phyloP scores from a whole-genome alignment of 2,329 filamentous ascomycete species.

The Xylariaceae sp. region DNA sequence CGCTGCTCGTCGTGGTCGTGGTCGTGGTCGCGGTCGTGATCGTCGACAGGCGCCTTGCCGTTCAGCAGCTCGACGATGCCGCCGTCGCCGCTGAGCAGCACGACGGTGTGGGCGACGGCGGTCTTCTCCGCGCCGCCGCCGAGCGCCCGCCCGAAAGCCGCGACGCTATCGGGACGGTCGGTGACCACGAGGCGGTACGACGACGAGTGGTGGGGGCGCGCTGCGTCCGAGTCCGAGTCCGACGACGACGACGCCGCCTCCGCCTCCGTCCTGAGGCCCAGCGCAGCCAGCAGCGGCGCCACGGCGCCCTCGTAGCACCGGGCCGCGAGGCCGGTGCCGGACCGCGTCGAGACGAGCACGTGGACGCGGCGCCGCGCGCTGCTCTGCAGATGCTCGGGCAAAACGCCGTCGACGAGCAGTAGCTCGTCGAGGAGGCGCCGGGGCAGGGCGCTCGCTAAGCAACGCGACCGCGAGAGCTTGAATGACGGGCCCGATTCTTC shows the following conservation, averaged over 20 bases:
- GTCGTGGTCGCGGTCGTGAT: neutral
- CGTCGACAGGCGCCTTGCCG: conserved; percentile 27
- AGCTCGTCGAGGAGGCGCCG: conserved; percentile 30
- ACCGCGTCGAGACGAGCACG: conserved; percentile 59
- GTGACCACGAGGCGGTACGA: conserved; percentile 54
- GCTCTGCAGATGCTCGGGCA: conserved; percentile 30
- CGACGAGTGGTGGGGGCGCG: too few species aligned
- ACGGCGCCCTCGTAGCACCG: conserved; percentile 49
- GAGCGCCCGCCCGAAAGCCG: conserved; percentile 46
- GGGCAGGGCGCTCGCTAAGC: conserved; percentile 27
- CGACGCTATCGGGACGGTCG: conserved; percentile 53
- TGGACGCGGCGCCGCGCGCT: conserved; percentile 35
- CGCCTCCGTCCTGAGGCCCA: conserved; percentile 31
- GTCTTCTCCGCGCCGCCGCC: conserved; percentile 17
- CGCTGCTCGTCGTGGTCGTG: neutral
- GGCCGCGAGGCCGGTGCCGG: conserved; percentile 52
- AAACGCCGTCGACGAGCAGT: conserved; percentile 25
- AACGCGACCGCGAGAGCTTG: conserved; percentile 19
- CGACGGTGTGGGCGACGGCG: conserved; percentile 46
- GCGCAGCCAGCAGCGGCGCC: conserved; percentile 42
- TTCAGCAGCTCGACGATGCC: conserved; percentile 80
- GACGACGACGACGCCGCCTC: conserved; percentile 5
- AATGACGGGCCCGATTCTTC: conserved; percentile 15
- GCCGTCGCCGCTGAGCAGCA: conserved; percentile 83
- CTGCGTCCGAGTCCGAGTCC: conserved; percentile 3